Evolutionary conservation across 306 rosid genomes (phyloP), one percentile per base, ranked within the genome.

Genomic region (Quercus berberidifolia): DNA sequence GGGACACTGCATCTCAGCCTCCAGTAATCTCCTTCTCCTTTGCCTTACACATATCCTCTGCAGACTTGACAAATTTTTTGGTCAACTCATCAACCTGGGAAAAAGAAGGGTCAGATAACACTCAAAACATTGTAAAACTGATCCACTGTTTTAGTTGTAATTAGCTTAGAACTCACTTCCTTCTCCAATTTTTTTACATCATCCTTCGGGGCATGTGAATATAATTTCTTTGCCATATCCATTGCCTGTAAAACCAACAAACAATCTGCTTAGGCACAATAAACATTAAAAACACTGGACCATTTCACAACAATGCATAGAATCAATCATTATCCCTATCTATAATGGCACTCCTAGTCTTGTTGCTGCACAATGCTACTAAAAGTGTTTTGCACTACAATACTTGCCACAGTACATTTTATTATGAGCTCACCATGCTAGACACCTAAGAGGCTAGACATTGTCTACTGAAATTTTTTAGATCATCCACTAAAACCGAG

Each of bases 131-230:
- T 33, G 78, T 13, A 77, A 56, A 23, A 58, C 60, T 43, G 56
- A 31, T 55, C 52, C 21, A 79, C 21, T 33, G 46, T 62, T 49
- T n/a, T 9, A 38, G 14, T 31, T 7, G 81, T 58, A 38, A 56
- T 75, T 20, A 69, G 30, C 43, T 80, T 31, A 71, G 18, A 58
- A 84, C 94, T 89, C 83, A 93, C 99, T 81, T 90, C 97, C 85
- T 95, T 95, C 90, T 93, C 98, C 86, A 91, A 75, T 91, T 92
- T 89, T 77, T 91, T 95, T 71, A 95, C 77, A 80, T 93, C 92
- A 78, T 95, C 99, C 85, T 91, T 95, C 2, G 99, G 91, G 73
- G 91, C 90, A 55, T 81, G 89, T 18, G 95, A 85, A 72, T 83
- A 76, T 73, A 92, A 63, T 81, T 91, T 95, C 87, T 95, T 95